Percentiles rank a stretch among this genome's conserved stretches.
Evolutionary conservation across 306 rosid species (phyloP).

Genomic region (Urtica urens): DNA sequence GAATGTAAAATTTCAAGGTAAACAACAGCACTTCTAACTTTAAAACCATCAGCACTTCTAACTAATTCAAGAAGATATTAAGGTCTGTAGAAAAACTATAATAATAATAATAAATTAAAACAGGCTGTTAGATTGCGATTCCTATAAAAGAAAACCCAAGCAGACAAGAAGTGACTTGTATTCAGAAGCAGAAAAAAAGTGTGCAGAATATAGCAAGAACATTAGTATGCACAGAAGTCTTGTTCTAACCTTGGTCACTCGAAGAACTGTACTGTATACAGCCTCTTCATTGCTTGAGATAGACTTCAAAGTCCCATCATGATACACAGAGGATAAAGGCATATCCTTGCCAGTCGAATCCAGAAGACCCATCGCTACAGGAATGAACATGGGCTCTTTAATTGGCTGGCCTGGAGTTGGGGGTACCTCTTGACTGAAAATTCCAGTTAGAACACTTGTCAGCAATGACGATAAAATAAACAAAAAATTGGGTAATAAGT

Average conservation of each 20-base stretch:
- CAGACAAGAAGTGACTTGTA: background rate
- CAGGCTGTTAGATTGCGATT: no score
- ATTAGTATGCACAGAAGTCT: no score
- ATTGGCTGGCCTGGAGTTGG: constrained; percentile 87
- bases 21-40: no score
- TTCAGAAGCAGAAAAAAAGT: background rate
- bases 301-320: constrained; percentile 55
- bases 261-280: constrained; percentile 66
- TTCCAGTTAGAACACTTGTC: constrained; percentile 23
- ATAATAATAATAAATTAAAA: no score
- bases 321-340: constrained; percentile 52
- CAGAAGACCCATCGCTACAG: constrained; percentile 75
- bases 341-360: constrained; percentile 66
- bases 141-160: no score
- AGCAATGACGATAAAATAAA: constrained; percentile 10
- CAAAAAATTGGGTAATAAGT: constrained; percentile 16
- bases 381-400: constrained; percentile 90
- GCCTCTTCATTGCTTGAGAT: constrained; percentile 41
- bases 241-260: constrained; percentile 65
- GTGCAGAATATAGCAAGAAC: constrained; percentile 6
- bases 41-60: no score
- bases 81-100: no score
- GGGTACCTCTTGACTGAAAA: constrained; percentile 74
- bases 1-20: no score
- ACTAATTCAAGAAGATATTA: no score